phyloP scores from a whole-genome alignment of 1,284 basidiomycete species.

The Fomes fomentarius region DNA sequence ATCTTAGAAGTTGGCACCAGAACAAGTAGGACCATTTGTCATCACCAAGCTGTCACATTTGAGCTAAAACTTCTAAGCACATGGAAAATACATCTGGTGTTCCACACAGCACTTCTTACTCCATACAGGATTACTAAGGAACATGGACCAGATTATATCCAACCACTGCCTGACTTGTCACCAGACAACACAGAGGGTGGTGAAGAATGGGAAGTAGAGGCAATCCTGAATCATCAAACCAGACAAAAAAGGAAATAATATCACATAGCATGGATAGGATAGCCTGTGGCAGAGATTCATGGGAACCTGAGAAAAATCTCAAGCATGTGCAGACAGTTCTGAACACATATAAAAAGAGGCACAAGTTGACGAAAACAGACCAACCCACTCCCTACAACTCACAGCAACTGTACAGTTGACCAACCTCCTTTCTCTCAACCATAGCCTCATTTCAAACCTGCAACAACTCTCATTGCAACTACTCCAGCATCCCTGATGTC shows the following conservation, averaged over 20 bases:
- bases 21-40: conserved; percentile 3
- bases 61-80: background rate
- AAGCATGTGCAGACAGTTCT: background rate
- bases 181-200: background rate
- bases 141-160: no score
- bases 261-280: no score
- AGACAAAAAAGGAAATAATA: background rate
- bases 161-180: background rate
- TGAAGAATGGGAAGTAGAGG: background rate
- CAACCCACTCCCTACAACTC: background rate
- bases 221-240: conserved; percentile 15
- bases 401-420: no score
- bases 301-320: no score
- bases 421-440: no score
- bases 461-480: no score
- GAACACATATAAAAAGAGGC: background rate
- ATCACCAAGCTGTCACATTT: background rate
- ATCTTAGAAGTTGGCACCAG: background rate
- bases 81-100: conserved; percentile 17
- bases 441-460: no score
- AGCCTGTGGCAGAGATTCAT: no score
- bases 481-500: no score
- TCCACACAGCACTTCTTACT: background rate
- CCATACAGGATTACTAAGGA: no score
- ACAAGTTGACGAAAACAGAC: background rate